phyloP scores from a whole-genome alignment of 768 basidiomycete genomes.

The Leccinum subgranulosum region DNA sequence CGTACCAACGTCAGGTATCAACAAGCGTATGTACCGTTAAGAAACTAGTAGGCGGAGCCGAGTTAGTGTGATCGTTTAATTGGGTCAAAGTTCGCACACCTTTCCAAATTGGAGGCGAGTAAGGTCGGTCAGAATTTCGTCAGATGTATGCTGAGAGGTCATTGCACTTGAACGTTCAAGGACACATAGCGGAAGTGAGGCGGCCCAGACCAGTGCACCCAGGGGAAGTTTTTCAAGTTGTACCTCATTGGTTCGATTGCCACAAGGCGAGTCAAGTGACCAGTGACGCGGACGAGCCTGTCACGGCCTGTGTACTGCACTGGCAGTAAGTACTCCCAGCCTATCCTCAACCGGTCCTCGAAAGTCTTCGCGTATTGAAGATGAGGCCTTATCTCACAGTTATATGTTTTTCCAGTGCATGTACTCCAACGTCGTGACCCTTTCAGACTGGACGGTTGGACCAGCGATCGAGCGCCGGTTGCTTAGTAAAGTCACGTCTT shows the following conservation, averaged over 20 bases:
- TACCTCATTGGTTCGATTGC: neutral
- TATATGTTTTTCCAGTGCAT: no score
- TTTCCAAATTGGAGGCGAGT: constrained; percentile 20
- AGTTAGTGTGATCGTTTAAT: neutral
- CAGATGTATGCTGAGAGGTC: neutral
- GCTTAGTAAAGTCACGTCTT: no score
- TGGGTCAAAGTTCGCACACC: constrained; percentile 3
- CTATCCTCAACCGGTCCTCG: no score
- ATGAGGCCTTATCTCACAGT: no score
- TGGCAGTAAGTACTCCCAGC: no score
- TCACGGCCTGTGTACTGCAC: no score
- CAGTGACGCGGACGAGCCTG: neutral
- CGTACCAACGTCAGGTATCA: neutral
- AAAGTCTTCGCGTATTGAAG: no score
- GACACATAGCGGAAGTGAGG: neutral
- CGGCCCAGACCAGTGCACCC: no score
- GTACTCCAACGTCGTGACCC: no score
- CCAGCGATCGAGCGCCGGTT: no score
- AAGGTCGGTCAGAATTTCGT: constrained; percentile 9
- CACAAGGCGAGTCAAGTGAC: neutral
- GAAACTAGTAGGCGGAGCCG: constrained; percentile 1
- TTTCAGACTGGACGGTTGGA: no score
- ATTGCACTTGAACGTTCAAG: constrained; percentile 2
- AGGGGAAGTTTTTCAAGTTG: no score
- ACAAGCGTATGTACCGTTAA: constrained; percentile 18